A percentile compares a stretch with the other conserved stretches of the same genome.
phyloP scores from a whole-genome alignment of 345 rosid species.

The Citrus trifoliata region DNA sequence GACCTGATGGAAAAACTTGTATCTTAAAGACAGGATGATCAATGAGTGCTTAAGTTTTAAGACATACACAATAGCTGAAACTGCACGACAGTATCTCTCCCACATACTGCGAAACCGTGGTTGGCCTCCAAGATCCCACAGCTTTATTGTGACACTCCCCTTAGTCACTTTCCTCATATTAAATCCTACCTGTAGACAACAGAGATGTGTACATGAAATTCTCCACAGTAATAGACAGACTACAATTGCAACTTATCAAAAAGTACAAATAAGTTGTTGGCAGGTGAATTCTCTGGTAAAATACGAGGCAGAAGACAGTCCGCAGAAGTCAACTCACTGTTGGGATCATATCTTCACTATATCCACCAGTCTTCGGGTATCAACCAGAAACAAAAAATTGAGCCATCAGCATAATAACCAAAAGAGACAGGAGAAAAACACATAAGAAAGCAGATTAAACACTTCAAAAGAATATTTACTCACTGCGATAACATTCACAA shows the following conservation, averaged over 20 bases:
- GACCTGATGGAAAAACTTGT: not conserved
- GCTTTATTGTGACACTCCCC: slow-evolving; percentile 77
- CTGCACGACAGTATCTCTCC: slow-evolving; percentile 43
- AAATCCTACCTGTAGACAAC: slow-evolving; percentile 62
- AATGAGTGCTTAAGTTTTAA: not conserved
- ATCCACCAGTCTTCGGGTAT: slow-evolving; percentile 68
- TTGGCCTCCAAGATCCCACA: slow-evolving; percentile 88
- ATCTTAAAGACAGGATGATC: not conserved
- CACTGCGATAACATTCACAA: slow-evolving; percentile 64
- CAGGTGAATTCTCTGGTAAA: not conserved
- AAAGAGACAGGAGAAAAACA: slow-evolving; percentile 1
- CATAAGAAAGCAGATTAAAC: not conserved
- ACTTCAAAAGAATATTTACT: slow-evolving; percentile 22
- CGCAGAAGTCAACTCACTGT: slow-evolving; percentile 36
- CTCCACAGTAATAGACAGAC: not conserved
- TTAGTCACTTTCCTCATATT: slow-evolving; percentile 88
- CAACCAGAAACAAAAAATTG: slow-evolving; percentile 10
- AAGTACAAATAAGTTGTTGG: slow-evolving; percentile 7
- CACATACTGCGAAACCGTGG: slow-evolving; percentile 58
- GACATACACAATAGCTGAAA: slow-evolving; percentile 38
- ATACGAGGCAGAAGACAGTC: not conserved
- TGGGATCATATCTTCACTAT: slow-evolving; percentile 95
- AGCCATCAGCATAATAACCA: slow-evolving; percentile 19
- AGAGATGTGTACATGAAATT: not conserved
- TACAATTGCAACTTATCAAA: not conserved